Evolutionary conservation across 148 eudicot genomes (phyloP), one percentile per base, ranked within the genome.

Genomic region (Spergularia bocconei): DNA sequence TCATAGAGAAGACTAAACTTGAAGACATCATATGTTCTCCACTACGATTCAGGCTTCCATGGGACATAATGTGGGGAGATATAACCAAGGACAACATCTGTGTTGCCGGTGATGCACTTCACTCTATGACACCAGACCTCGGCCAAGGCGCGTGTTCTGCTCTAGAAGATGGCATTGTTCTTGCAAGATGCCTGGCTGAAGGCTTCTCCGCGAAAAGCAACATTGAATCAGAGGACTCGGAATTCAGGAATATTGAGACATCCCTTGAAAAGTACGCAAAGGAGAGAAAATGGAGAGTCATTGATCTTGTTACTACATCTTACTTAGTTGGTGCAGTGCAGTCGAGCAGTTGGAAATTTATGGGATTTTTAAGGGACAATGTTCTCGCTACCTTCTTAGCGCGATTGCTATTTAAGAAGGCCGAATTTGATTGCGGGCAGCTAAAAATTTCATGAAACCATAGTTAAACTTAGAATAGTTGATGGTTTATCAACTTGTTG

Each of bases 71-170:
- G 0, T 64, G 64, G 67, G 82, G 81, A 55, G 78, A 81, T 19
- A 86, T 82, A 71, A 84, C 82, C 77, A 88, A 86, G 73, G 86
- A 82, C 82, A 88, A 88, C 65, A 82, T 82, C 0, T 79, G 88
- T 58, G 79, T 86, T 11, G 72, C 77, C 1, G 91, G 91, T 0
- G 91, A 88, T n/a, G 91, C 91, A 0, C 63, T 80, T 38, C 91
- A 88, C 36, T 86, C 89, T 2, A 84, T 86, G 91, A 88, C 91
- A 62, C 91, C 91, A 0, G 89, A 86, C 70, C 21, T 86, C 8
- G 91, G 88, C 62, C 91, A 88, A 73, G 91, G 91, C 1, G 91
- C 78, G 4, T 82, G 91, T 8, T 70, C 88, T 5, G 80, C 91
- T 2, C 53, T 88, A 13, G 91, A 88, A 63, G 91, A 88, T 14